Conservation (phyloP, 2,329 filamentous ascomycete species). For the Alternaria hordeiaustralica region DNA sequence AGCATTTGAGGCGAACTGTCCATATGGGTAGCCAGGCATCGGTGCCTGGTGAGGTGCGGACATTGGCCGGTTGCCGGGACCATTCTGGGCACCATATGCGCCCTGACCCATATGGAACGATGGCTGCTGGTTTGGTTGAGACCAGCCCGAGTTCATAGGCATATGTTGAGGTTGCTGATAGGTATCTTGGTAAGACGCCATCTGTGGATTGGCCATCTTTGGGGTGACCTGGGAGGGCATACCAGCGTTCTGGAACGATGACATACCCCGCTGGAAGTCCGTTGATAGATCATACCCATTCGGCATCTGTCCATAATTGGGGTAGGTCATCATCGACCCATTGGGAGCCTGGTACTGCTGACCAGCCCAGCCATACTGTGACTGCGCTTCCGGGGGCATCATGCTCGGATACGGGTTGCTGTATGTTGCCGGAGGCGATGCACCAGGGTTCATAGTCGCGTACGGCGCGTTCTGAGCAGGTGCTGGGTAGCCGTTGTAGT, state of each 20-base stretch:
- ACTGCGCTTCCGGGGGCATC: slow-evolving; percentile 46
- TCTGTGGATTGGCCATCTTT: slow-evolving; percentile 45
- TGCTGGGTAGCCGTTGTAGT: slow-evolving; percentile 52
- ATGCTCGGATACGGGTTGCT: slow-evolving; percentile 42
- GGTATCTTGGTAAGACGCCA: slow-evolving; percentile 44
- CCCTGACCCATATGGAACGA: slow-evolving; percentile 35
- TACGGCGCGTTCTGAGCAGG: slow-evolving; percentile 39
- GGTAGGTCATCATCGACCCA: slow-evolving; percentile 35
- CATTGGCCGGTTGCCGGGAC: slow-evolving; percentile 42
- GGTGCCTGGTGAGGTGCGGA: slow-evolving; percentile 45
- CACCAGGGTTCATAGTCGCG: slow-evolving; percentile 32
- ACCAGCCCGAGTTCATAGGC: slow-evolving; percentile 41
- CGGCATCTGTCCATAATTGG: slow-evolving; percentile 35
- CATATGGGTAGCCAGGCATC: slow-evolving; percentile 71
- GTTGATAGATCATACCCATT: slow-evolving; percentile 53
- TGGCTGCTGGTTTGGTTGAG: slow-evolving; percentile 40
- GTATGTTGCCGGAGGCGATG: slow-evolving; percentile 40
- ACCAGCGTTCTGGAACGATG: slow-evolving; percentile 50
- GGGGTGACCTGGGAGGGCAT: slow-evolving; percentile 46
- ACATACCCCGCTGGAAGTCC: slow-evolving; percentile 56
- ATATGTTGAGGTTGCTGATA: slow-evolving; percentile 40
- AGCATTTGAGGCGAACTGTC: slow-evolving; percentile 74
- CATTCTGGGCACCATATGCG: slow-evolving; percentile 32
- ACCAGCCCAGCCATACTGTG: slow-evolving; percentile 44
- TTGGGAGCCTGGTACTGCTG: slow-evolving; percentile 40